Evolutionary conservation across 2,329 filamentous ascomycete genomes (phyloP), one percentile per base, ranked within the genome.

Genomic region (Hymenoscyphus fraxineus): DNA sequence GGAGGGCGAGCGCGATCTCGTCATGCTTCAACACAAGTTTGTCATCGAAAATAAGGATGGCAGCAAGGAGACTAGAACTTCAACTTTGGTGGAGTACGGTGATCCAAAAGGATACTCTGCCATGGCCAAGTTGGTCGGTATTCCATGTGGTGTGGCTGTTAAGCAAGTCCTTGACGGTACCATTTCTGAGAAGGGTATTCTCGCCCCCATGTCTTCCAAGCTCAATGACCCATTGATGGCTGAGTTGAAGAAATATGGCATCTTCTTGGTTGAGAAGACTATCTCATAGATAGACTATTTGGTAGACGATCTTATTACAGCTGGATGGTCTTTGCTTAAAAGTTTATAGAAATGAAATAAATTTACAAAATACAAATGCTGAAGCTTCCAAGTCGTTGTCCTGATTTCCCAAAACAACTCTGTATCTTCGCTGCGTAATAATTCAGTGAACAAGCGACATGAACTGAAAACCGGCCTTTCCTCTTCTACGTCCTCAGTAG

Each of bases 21-120:
- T 95, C 69, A 86, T 90, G 80, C 83, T 92, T 39, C 90, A 92
- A 80, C 89, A 92, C 81, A 89, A 87, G 80, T 96, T 96, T 77
- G 88, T 88, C 76, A 91, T 96, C 70, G 90, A 95, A 82, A 82
- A 89, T 79, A 88, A 88, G 78, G 90, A 95, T 76, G 92, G 92
- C 73, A 85, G 80, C 75, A 85, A 84, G 77, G 87, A 96, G 81
- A 92, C 88, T 56, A 83, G 88, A 68, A 93, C 91, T 31, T 92
- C 88, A 54, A 97, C 93, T 0, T 85, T 97, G 16, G 83, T 82
- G 74, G 92, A 96, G 76, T 94, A 96, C 78, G 93, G 92, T 76
- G 87, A 87, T 73, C 88, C 90, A 64, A 70, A 86, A 70, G 90
- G 90, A 40, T 96, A 94, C 81, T 89, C 85, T 3, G 87, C 90